Base-by-base conservation (phyloP, 2,329 filamentous ascomycete genomes). In the Truncatella angustata region DNA sequence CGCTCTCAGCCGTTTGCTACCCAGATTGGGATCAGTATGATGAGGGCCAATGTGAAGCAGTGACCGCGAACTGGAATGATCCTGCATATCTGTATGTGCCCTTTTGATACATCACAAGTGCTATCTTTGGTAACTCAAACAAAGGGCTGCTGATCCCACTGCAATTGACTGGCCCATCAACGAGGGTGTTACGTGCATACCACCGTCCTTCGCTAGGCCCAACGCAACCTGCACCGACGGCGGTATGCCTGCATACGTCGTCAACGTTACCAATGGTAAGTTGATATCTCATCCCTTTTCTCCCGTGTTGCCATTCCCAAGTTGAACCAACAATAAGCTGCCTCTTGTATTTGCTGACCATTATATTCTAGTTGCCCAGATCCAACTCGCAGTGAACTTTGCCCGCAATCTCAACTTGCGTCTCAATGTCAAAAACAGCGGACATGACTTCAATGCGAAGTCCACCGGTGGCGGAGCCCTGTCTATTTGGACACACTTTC, bases 361-460 rank as follows among this genome's bases (percentile, higher is more conserved):
- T 32, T 32, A 32, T 32, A 14, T 14, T 14, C 14, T 32, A 32
- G 3, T 73, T 0, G 65, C 66, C 5, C 70, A 76, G 43, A 65
- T 76, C 30, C 73, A 75, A 63, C 63, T 72, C 2, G 66, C 70
- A 1, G 60, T 76, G 49, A 74, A 74, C 54, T 72, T 78, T 56
- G 74, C 75, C 23, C 66, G 69, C 14, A 66, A 66, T 20, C 59
- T 65, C 14, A 76, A 78, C 59, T 66, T 79, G 42, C 75, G 76
- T 5, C 66, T 80, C 14, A 70, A 78, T 39, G 65, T 80, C 39
- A 70, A 69, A 52, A 77, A 79, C 66, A 81, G 76, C 0, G 77
- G 75, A 20, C 78, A 81, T 57, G 76, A 79, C 56, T 79, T 75
- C 56, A 64, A 70, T 42, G 67, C 63, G 50, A 69, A 68, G 56